phyloP scores from a whole-genome alignment of 345 rosid species.

The Lepidium aucheri region DNA sequence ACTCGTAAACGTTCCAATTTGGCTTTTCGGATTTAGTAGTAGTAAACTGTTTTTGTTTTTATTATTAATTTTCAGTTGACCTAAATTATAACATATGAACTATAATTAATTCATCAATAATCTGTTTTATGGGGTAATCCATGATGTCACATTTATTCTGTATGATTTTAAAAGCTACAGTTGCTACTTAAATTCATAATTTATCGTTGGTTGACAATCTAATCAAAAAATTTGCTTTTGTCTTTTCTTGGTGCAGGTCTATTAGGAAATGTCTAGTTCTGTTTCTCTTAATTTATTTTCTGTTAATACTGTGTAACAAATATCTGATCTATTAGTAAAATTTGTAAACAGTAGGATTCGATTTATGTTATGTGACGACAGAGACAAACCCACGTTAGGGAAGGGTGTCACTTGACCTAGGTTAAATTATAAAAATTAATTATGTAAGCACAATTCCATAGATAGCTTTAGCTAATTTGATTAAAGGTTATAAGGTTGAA shows the following conservation, averaged over 20 bases:
- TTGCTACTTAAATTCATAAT: not conserved
- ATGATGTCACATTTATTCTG: constrained; percentile 17
- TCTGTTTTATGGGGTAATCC: constrained; percentile 17
- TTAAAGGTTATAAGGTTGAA: no score
- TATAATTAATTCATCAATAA: not conserved
- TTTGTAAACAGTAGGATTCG: no score
- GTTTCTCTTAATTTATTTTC: no score
- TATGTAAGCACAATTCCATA: no score
- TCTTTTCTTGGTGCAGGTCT: not conserved
- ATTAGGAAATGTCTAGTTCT: no score
- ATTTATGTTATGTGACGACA: no score
- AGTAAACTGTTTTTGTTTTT: not conserved
- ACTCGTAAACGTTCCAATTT: not conserved
- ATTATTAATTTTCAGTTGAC: constrained; percentile 7
- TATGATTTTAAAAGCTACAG: not conserved
- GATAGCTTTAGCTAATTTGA: no score
- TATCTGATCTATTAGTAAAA: no score
- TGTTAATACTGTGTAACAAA: no score
- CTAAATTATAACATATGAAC: not conserved
- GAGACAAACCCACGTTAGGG: no score
- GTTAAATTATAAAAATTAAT: no score
- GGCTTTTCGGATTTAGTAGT: constrained; percentile 6
- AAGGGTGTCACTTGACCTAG: no score
- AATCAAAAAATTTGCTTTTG: not conserved
- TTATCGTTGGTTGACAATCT: not conserved